Conservation (phyloP, 345 rosid species). For the Eucalyptus dawsonii region DNA sequence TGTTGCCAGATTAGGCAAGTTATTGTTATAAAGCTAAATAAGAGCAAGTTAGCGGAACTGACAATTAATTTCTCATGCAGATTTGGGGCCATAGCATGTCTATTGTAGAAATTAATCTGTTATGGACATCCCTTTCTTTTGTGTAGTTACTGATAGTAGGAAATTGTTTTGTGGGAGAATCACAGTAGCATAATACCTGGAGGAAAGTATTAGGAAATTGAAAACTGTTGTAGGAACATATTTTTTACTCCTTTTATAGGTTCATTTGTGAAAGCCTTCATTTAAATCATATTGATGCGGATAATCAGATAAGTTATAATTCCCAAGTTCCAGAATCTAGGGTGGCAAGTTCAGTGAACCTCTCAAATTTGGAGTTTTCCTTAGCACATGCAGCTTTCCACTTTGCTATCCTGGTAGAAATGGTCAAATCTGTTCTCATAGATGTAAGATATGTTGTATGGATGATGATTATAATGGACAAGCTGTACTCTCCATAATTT, state of each 20-base stretch:
- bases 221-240: not conserved
- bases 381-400: not conserved
- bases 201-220: not conserved
- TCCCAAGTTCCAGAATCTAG: not conserved
- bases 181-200: not conserved
- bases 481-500: not conserved
- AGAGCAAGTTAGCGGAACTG: not conserved
- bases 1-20: not conserved
- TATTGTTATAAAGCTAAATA: not conserved
- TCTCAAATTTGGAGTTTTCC: not conserved
- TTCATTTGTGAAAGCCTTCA: not conserved
- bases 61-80: not conserved
- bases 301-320: not conserved
- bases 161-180: not conserved
- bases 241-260: not conserved
- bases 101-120: not conserved
- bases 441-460: not conserved
- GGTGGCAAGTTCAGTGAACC: not conserved
- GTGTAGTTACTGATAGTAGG: not conserved
- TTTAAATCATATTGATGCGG: not conserved
- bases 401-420: not conserved
- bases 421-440: not conserved
- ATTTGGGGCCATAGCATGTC: not conserved
- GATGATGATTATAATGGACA: not conserved
- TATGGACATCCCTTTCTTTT: not conserved